phyloP scores from a whole-genome alignment of 106 monocot genomes.

The Allium cepa region DNA sequence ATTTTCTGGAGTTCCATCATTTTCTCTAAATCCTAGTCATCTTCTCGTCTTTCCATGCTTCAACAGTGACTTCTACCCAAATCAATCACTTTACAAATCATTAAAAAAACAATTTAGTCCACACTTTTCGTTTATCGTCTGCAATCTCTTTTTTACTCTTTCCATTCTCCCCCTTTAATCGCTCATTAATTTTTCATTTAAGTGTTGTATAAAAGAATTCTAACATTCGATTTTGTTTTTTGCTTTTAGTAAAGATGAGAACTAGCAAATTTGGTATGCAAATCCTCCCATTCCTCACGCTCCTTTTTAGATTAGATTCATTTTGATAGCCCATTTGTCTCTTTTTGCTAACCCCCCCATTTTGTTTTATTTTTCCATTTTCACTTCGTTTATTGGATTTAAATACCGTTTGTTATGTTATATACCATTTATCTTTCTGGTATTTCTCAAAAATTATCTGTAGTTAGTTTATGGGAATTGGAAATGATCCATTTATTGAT shows the following conservation, averaged over 20 bases:
- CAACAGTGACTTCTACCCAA: background rate
- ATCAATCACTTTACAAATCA: background rate
- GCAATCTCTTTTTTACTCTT: background rate
- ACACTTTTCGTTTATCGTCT: background rate
- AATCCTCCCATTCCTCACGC: background rate
- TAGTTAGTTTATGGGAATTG: constrained; percentile 9
- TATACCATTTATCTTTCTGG: constrained; percentile 17
- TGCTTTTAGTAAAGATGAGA: background rate
- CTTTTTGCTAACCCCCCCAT: background rate
- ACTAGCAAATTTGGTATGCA: constrained; percentile 3
- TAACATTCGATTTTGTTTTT: background rate
- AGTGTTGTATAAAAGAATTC: background rate
- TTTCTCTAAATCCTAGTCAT: background rate
- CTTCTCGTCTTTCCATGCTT: background rate
- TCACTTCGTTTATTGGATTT: constrained; percentile 2
- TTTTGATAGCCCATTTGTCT: background rate
- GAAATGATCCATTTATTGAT: background rate
- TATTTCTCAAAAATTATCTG: background rate
- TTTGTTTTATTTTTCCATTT: background rate
- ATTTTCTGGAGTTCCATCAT: background rate
- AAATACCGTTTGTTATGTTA: constrained; percentile 6
- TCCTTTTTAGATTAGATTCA: constrained; percentile 1
- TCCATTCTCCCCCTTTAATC: background rate
- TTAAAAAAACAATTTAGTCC: background rate
- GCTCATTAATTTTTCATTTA: background rate